Conservation (phyloP, 257 asterid species). For the Rauvolfia tetraphylla region DNA sequence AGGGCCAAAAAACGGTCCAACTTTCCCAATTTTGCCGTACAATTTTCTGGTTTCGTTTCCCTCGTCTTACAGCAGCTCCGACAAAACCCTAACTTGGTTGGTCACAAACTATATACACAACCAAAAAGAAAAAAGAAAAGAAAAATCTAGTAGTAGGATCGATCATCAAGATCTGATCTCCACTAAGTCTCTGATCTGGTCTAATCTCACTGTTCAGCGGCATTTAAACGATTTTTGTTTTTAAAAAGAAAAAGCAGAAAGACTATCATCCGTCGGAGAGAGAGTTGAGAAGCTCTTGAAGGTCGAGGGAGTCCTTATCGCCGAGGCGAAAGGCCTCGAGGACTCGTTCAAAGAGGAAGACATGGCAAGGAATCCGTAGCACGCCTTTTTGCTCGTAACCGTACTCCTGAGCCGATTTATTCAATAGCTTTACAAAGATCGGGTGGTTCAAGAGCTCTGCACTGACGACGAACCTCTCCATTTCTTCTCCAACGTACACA, state of each 20-base stretch:
- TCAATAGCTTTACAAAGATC: slow-evolving; percentile 54
- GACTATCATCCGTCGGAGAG: slow-evolving; percentile 30
- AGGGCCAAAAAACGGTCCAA: background rate
- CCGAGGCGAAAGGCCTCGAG: slow-evolving; percentile 66
- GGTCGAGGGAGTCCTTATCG: slow-evolving; percentile 26
- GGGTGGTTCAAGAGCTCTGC: slow-evolving; percentile 83
- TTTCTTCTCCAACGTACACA: slow-evolving; percentile 90
- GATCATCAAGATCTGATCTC: slow-evolving; percentile 6
- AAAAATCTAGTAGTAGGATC: background rate
- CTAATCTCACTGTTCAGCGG: background rate
- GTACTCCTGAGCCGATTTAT: slow-evolving; percentile 77
- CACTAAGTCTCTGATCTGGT: background rate
- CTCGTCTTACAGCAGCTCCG: slow-evolving; percentile 7
- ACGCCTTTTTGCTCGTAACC: slow-evolving; percentile 85
- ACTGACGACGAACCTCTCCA: slow-evolving; percentile 84
- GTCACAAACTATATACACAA: slow-evolving; percentile 16
- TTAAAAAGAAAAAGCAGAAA: background rate
- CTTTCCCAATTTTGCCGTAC: slow-evolving; percentile 5
- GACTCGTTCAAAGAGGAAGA: slow-evolving; percentile 70
- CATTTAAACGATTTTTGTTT: background rate
- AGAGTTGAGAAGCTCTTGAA: slow-evolving; percentile 46
- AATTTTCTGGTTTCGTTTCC: background rate
- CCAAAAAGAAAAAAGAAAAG: too few species aligned
- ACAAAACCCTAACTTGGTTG: slow-evolving; percentile 3
- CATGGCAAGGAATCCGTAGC: slow-evolving; percentile 81